Conservation (phyloP, 169 alveolate genomes). For the Cryptosporidium andersoni region DNA sequence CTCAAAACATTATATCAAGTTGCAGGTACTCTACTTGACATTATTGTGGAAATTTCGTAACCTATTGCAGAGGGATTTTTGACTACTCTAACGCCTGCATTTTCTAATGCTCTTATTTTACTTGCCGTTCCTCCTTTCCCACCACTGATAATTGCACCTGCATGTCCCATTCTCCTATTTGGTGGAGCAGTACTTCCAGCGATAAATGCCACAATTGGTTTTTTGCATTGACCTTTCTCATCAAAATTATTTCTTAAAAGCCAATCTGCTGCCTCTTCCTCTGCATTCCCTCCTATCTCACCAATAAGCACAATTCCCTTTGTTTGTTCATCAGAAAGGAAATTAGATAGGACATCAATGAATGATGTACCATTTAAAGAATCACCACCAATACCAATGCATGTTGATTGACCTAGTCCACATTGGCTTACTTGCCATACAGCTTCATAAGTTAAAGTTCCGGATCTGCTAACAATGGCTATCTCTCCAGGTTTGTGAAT, state of each 20-base stretch:
- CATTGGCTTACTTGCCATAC: slow-evolving; percentile 95
- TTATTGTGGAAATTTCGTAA: slow-evolving; percentile 80
- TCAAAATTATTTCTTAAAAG: slow-evolving; percentile 75
- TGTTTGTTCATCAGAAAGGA: slow-evolving; percentile 93
- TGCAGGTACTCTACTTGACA: slow-evolving; percentile 38
- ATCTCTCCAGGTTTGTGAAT: slow-evolving; percentile 91
- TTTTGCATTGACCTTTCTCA: slow-evolving; percentile 74
- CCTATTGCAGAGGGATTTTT: slow-evolving; percentile 91
- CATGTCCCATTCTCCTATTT: slow-evolving; percentile 98
- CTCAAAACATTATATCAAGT: too few relatives aligned
- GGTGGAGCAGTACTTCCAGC: slow-evolving; percentile 99
- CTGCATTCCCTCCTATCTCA: slow-evolving; percentile 98
- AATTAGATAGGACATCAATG: slow-evolving; percentile 93
- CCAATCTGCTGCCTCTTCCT: slow-evolving; percentile 97
- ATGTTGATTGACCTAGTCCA: slow-evolving; percentile 97
- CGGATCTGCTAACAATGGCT: slow-evolving; percentile 89
- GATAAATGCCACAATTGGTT: slow-evolving; percentile 94
- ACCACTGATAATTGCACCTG: slow-evolving; percentile 97
- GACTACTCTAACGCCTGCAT: slow-evolving; percentile 90
- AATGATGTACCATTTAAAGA: slow-evolving; percentile 97
- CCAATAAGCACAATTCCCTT: slow-evolving; percentile 96
- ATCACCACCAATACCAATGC: slow-evolving; percentile 98
- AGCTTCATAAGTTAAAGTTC: slow-evolving; percentile 97
- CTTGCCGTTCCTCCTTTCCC: slow-evolving; percentile 97
- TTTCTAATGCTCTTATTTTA: slow-evolving; percentile 88